Evolutionary conservation across 1,139 yeast species (phyloP), one percentile per base, ranked within the genome.

Genomic region (Torulaspora pretoriensis): DNA sequence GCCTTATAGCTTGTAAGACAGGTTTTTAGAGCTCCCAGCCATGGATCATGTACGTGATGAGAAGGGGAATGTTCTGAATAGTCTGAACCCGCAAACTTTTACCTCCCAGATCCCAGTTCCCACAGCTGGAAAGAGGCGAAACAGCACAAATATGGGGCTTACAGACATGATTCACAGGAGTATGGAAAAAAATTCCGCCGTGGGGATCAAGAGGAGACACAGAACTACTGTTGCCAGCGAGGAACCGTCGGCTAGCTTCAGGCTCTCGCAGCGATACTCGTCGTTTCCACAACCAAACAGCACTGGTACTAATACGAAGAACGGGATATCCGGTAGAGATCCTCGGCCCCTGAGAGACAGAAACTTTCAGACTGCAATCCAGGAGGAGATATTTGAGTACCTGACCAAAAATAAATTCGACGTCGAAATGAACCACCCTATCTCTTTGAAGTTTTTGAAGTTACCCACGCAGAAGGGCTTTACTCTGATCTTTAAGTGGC

Each of bases 381-480:
- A 79, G 56, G 81, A 80, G 47, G 85, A 80, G 43, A 75, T 87
- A 16, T 77, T 76, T 56, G 84, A 81, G 33, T 90, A 78, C 61
- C 68, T 89, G 39, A 68, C 75, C 10, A 67, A 69, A 6, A 77
- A 82, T 60, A 76, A 77, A 59, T 89, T 85, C 63, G 95, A 84
- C 57, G 67, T 77, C 25, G 90, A 83, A 49, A 81, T 81, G 72
- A 81, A 80, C 54, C 87, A 83, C 54, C 77, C 87, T 1, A 65
- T 89, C 25, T 75, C 87, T 2, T 70, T 74, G 17, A 82, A 80
- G 59, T 78, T 88, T 1, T 69, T 89, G 47, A 75, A 73, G 53
- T 80, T 77, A 52, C 97, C 97, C 7, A 88, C 96, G 0, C 97
- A 89, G 59, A 86, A 84, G 61, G 96, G 87, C 56, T 89, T 89